Evolutionary conservation across 257 asterid species (phyloP).

Genomic region (Echium plantagineum): DNA sequence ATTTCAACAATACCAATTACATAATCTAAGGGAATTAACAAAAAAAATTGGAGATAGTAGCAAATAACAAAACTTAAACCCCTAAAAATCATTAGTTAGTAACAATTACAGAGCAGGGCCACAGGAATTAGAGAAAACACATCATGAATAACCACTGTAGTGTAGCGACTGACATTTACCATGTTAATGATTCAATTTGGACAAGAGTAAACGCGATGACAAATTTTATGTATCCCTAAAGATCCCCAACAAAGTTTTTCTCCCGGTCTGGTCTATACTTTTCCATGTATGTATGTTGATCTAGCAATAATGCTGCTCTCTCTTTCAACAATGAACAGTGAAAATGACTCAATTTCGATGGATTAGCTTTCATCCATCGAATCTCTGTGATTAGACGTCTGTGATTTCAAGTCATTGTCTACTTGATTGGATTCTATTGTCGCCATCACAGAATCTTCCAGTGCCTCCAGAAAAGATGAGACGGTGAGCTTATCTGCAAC

Average conservation of each 20-base stretch:
- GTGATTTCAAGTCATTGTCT: slow-evolving; percentile 34
- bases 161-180: slow-evolving; percentile 13
- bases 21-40: too few relatives aligned
- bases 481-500: slow-evolving; percentile 74
- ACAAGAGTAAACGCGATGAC: not conserved
- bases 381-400: slow-evolving; percentile 34
- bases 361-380: slow-evolving; percentile 75
- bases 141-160: not conserved
- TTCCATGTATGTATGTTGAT: not conserved
- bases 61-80: too few relatives aligned
- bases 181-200: not conserved
- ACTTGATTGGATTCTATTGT: slow-evolving; percentile 29
- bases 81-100: not conserved
- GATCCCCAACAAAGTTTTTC: not conserved
- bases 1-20: too few relatives aligned
- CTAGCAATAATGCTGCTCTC: not conserved
- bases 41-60: too few relatives aligned
- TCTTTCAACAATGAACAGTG: not conserved
- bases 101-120: not conserved
- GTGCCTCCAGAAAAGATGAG: slow-evolving; percentile 91
- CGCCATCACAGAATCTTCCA: slow-evolving; percentile 69
- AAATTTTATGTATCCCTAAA: not conserved
- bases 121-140: not conserved
- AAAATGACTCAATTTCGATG: not conserved
- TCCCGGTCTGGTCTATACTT: not conserved